Evolutionary conservation across 345 rosid genomes (phyloP).

Genomic region (Salix caprea): DNA sequence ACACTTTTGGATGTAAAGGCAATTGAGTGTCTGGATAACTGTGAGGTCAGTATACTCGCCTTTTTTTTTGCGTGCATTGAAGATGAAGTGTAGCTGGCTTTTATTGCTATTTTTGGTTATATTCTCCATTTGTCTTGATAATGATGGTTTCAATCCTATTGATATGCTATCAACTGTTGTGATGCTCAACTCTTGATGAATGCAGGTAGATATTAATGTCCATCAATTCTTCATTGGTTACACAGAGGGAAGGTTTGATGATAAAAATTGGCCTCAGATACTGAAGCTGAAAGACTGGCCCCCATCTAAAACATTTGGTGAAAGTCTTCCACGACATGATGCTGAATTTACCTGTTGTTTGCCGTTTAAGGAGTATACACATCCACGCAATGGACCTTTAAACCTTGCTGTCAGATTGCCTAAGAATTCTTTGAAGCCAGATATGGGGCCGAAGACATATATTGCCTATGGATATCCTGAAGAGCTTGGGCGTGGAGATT

Average conservation of each 20-base stretch:
- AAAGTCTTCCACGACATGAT: background rate
- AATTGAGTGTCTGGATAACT: constrained; percentile 60
- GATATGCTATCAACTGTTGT: background rate
- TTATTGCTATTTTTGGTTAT: background rate
- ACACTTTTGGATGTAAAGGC: constrained; percentile 41
- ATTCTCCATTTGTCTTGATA: too few species aligned
- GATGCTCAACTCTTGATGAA: constrained; percentile 9
- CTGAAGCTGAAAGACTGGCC: background rate
- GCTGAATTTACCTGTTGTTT: background rate
- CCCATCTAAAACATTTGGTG: background rate
- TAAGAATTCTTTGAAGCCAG: constrained; percentile 40
- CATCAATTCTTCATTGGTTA: too few species aligned
- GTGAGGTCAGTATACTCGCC: constrained; percentile 29
- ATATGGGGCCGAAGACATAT: constrained; percentile 72
- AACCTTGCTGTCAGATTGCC: constrained; percentile 36
- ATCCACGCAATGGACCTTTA: background rate
- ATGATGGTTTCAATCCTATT: too few species aligned
- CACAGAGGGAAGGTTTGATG: background rate
- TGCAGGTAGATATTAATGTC: constrained; percentile 32
- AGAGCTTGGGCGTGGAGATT: constrained; percentile 71
- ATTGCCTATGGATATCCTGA: constrained; percentile 57
- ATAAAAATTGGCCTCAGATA: background rate
- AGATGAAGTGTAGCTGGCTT: background rate
- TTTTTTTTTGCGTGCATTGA: background rate
- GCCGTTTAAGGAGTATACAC: background rate